Conservation (phyloP, 331 rosid genomes). For the Quercus phellos region DNA sequence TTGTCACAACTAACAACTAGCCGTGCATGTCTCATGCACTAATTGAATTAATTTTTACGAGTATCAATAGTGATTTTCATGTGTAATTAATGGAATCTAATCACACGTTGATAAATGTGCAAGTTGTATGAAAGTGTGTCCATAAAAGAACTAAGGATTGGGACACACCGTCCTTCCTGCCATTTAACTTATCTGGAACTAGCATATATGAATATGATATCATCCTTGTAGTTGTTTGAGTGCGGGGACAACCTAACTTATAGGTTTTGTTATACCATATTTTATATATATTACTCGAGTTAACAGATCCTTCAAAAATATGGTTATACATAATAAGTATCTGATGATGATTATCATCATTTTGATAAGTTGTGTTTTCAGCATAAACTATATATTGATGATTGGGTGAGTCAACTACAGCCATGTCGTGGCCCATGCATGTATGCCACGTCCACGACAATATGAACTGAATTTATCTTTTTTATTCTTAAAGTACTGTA, state of each 20-base stretch:
- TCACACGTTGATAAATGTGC: too few species aligned
- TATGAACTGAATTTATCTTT: neutral
- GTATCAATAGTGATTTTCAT: too few species aligned
- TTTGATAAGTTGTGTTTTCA: neutral
- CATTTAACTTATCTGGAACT: constrained; percentile 5
- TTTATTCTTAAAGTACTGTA: neutral
- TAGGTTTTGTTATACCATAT: constrained; percentile 14
- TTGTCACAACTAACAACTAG: too few species aligned
- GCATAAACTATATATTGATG: neutral
- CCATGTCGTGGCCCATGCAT: constrained; percentile 32
- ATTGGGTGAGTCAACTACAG: constrained; percentile 20
- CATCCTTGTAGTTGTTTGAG: constrained; percentile 21
- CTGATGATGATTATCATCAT: neutral
- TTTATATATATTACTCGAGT: neutral
- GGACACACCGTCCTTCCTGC: constrained; percentile 23
- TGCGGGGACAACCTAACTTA: constrained; percentile 28
- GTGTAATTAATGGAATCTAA: too few species aligned
- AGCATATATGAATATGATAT: constrained; percentile 2
- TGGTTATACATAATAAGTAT: neutral
- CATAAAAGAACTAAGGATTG: too few species aligned
- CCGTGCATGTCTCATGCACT: too few species aligned
- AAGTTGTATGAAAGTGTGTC: too few species aligned
- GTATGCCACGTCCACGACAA: constrained; percentile 25
- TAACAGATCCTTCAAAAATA: neutral
- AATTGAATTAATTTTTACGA: too few species aligned